These are phyloP conservation scores for Blastomyces parvus DNA, from an alignment of 2,329 filamentous ascomycete species.

Conservation along the genomic window DNA sequence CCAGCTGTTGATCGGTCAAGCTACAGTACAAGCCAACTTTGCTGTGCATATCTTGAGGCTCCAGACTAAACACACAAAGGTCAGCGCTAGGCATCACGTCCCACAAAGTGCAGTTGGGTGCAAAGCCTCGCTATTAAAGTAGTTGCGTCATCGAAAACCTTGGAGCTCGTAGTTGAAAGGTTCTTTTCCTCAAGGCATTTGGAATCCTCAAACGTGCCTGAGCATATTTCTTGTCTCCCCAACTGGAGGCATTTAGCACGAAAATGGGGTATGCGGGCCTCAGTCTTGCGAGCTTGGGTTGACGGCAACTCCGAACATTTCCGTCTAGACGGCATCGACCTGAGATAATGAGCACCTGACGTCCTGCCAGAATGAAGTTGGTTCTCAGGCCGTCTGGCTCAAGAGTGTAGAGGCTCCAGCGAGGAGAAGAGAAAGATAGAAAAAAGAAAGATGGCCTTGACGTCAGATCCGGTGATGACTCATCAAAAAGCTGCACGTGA, in stretches of 20 bases:
- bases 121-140: too few species aligned
- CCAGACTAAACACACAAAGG: background rate
- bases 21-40: background rate
- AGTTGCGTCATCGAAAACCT: background rate
- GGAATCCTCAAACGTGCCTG: background rate
- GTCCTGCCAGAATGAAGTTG: background rate
- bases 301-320: background rate
- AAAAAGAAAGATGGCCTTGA: too few species aligned
- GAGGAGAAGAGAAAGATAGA: too few species aligned
- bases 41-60: background rate
- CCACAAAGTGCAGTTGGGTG: too few species aligned
- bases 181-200: background rate
- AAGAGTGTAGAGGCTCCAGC: too few species aligned
- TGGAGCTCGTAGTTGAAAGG: background rate
- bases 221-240: background rate
- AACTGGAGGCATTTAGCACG: background rate
- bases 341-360: background rate
- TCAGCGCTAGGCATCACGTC: too few species aligned
- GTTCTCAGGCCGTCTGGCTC: background rate
- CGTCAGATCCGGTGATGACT: background rate
- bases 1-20: background rate
- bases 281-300: background rate
- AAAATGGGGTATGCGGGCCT: background rate
- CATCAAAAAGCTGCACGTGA: constrained; percentile 2
- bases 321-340: background rate